Evolutionary conservation across 164 flowering plant species (phyloP).

Genomic region (Stephania yunnanensis): DNA sequence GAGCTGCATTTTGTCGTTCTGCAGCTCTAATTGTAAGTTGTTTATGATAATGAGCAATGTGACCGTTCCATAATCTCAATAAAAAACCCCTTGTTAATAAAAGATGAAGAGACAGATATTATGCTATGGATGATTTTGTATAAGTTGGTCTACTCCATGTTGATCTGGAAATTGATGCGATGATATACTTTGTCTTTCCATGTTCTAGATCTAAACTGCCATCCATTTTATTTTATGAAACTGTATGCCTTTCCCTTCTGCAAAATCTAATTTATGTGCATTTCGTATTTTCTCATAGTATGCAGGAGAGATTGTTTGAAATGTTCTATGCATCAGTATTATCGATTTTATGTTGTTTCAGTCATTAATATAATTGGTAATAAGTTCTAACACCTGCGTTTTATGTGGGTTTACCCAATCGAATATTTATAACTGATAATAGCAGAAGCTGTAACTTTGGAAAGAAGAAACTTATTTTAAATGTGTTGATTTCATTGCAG

Average conservation of each 20-base stretch:
- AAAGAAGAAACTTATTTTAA: background rate
- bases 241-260: background rate
- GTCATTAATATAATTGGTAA: background rate
- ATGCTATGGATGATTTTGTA: background rate
- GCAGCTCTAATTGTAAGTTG: slow-evolving; percentile 78
- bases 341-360: background rate
- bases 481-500: background rate
- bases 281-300: background rate
- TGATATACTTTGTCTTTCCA: background rate
- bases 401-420: background rate
- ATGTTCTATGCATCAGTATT: background rate
- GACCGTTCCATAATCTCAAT: background rate
- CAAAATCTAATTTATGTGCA: background rate
- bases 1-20: slow-evolving; percentile 93
- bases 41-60: background rate
- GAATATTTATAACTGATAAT: background rate
- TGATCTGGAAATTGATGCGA: background rate
- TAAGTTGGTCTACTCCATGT: background rate
- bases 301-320: background rate
- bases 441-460: background rate
- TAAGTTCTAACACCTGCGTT: background rate
- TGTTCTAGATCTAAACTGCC: background rate
- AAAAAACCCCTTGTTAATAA: background rate
- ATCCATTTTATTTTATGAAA: background rate
- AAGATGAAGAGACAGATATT: background rate